Conservation (phyloP, 495 filamentous ascomycete species). For the Astrocystis sublimbata region DNA sequence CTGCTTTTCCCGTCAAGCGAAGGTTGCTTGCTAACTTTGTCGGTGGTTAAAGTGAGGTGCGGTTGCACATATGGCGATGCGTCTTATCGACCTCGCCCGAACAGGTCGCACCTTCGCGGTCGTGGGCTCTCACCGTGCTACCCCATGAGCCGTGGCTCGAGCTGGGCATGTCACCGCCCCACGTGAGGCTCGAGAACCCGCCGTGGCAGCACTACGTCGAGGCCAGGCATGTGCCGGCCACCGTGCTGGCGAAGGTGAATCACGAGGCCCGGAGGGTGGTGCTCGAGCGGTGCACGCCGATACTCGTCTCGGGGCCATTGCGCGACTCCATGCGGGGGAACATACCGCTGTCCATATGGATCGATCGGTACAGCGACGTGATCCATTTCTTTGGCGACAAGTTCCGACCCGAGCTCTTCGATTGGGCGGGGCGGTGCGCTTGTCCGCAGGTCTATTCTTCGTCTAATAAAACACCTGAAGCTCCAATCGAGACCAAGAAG, state of each 20-base stretch:
- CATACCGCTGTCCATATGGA: slow-evolving; percentile 15
- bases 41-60: too few species aligned
- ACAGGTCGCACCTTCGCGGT: slow-evolving; percentile 7
- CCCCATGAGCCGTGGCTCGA: slow-evolving; percentile 12
- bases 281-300: slow-evolving; percentile 12
- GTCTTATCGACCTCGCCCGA: slow-evolving; percentile 2
- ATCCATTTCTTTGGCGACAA: slow-evolving; percentile 18
- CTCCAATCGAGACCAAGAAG: too few species aligned
- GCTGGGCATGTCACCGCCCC: slow-evolving; percentile 11
- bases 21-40: too few species aligned
- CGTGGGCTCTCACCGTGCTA: slow-evolving; percentile 16
- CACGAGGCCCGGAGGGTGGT: slow-evolving; percentile 11
- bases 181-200: slow-evolving; percentile 15
- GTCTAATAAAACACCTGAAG: too few species aligned
- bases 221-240: slow-evolving; percentile 10
- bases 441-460: slow-evolving; percentile 17
- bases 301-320: neutral
- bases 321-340: slow-evolving; percentile 1
- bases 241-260: slow-evolving; percentile 1
- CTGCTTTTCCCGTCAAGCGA: too few species aligned
- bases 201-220: slow-evolving; percentile 19
- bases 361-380: slow-evolving; percentile 14
- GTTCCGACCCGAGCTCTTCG: slow-evolving; percentile 8
- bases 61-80: slow-evolving; percentile 14
- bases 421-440: slow-evolving; percentile 11